Evolutionary conservation across 108 stramenopile species (phyloP), one percentile per base, ranked within the genome.

Genomic region (Cylindrotheca closterium): DNA sequence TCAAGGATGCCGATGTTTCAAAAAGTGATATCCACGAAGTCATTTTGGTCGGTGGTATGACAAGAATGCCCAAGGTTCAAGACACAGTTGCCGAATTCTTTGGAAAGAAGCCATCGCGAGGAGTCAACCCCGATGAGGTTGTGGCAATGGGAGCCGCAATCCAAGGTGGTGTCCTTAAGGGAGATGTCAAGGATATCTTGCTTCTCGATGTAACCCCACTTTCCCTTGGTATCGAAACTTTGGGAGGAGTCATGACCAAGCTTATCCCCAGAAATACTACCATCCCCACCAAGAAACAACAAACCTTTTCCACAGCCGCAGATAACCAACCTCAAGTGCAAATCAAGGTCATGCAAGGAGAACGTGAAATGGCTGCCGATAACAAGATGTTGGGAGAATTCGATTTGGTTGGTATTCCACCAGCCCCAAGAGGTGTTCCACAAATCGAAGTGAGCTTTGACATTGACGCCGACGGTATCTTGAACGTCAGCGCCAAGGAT

Each of bases 91-190:
- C 98, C 82, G 77, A 89, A 55, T 98, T 98, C 82, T 99, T 99
- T 70, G 97, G 96, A 19, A 81, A 81, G 63, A 82, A 78, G 34
- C 89, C 89, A 37, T 88, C 87, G 2, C 79, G 96, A 30, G 97
- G 97, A 25, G 99, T 99, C 51, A 99, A 99, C 77, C 98, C 99
- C 55, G 99, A 99, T 74, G 99, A 99, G 77, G 99, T 99, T 45
- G 99, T 99, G 31, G 99, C 99, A 61, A 98, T 99, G 96, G 99
- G 99, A 51, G 99, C 99, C 10, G 99, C 99, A 60, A 99, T 99
- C 76, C 98, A 98, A 80, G 99, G 98, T 51, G 99, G 99, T 46
- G 98, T 99, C 30, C 79, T 99, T 48, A 89, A 96, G 74, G 99
- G 98, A 5, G 98, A 98, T 77, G 98, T 99, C 51, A 99, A 98